Evolutionary conservation across 257 asterid genomes (phyloP).

Genomic region (Fraxinus cuspidata): DNA sequence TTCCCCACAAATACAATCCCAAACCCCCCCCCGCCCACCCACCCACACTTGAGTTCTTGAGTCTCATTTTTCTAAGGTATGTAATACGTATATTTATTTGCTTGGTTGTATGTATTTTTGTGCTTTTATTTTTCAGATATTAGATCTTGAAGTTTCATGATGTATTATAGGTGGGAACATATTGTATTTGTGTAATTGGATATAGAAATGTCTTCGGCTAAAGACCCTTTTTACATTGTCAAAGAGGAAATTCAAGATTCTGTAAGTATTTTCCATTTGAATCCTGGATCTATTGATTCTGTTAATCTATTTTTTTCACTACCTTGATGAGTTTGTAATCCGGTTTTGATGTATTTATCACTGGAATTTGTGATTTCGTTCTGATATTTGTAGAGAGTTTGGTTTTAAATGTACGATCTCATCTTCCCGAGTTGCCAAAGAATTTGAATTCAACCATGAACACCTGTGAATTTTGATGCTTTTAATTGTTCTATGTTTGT

Average conservation of each 20-base stretch:
- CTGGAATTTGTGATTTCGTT: neutral
- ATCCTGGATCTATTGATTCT: conserved; percentile 16
- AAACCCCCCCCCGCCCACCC: too few relatives aligned
- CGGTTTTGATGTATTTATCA: conserved; percentile 1
- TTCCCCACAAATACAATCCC: neutral
- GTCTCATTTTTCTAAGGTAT: neutral
- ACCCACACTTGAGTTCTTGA: neutral
- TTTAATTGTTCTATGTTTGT: neutral
- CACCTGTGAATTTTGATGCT: neutral
- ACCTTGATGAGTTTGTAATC: neutral
- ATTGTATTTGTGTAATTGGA: conserved; percentile 20
- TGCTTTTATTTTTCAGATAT: neutral
- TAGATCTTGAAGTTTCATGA: conserved; percentile 24
- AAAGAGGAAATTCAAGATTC: conserved; percentile 98
- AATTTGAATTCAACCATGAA: neutral
- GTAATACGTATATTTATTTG: neutral
- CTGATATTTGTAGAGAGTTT: conserved; percentile 22
- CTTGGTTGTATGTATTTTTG: neutral
- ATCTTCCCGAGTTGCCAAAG: neutral
- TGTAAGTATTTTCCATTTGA: conserved; percentile 46
- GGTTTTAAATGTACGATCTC: neutral
- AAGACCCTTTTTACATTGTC: conserved; percentile 94
- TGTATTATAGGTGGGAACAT: conserved; percentile 9
- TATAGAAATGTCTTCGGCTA: conserved; percentile 78
- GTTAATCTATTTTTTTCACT: neutral